Percentiles rank a stretch among this genome's conserved stretches.
phyloP scores from a whole-genome alignment of 202 grass and related monocot genomes.

The Zoysia matrella region DNA sequence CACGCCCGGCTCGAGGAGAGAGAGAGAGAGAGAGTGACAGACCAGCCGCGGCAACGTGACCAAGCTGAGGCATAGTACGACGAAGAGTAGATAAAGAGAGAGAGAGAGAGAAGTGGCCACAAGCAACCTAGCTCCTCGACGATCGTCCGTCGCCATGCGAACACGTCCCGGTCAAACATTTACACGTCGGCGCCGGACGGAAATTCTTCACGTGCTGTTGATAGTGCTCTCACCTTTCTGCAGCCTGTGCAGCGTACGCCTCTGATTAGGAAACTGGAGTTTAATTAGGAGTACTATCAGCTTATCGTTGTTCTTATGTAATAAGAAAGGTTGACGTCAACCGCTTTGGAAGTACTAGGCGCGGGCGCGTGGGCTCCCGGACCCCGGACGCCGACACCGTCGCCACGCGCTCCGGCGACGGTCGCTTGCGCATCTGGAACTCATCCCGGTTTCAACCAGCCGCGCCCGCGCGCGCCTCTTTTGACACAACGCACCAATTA shows the following conservation, averaged over 20 bases:
- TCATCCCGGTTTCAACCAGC: constrained; percentile 6
- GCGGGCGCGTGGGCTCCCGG: constrained; percentile 32
- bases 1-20: neutral
- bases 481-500: constrained; percentile 15
- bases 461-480: neutral
- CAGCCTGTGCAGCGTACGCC: no score
- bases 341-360: constrained; percentile 36
- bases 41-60: neutral
- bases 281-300: no score
- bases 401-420: neutral
- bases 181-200: neutral
- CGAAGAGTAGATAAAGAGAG: neutral
- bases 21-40: neutral
- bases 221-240: neutral
- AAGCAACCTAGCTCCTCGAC: no score
- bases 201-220: constrained; percentile 33
- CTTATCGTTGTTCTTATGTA: no score
- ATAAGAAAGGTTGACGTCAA: constrained; percentile 34
- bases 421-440: constrained; percentile 44
- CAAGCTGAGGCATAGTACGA: neutral
- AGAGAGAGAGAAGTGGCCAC: constrained; percentile 32
- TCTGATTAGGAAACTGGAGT: neutral
- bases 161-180: constrained; percentile 36
- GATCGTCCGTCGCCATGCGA: neutral
- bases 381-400: constrained; percentile 45